Base-by-base conservation (phyloP, 495 filamentous ascomycete species). In the Aspergillus campestris region DNA sequence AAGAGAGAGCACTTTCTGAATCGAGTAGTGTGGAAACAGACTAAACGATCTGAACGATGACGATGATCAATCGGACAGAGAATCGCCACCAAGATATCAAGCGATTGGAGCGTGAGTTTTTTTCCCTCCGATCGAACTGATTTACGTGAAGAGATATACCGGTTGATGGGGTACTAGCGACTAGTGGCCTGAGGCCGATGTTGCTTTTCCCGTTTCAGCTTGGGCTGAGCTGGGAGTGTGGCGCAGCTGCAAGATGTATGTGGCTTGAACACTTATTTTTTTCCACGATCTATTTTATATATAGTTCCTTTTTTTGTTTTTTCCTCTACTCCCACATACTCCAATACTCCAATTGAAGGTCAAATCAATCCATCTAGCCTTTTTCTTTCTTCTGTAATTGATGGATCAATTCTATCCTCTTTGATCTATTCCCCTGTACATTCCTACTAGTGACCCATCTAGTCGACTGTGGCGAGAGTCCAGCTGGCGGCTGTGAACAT, bases 221-320 rank as follows among this genome's bases (percentile, higher is more conserved):
- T 28, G 31, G 42, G 42, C 42, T 51, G 44, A 38, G 34, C 32
- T 45, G 43, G 27, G 34, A 24, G 14, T 48, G 50, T 52, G 50
- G 50, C 45, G 40, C 31, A 41, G 45, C 45, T 48, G 45, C 24
- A 14, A 33, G 1, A 29, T 30, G 38, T 24, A 29, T 30, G 38
- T 31, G 38, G 40, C 14, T 27, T 43, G n/a, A 6, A 7, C 30
- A 15, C 15, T 31, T 30, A 3, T 13, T 34, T 24, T 29, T 24
- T 44, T 34, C n/a, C 14, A 11, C 34, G 40, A 13, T 11, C 13
- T 18, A 31, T 31, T 27, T 47, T 33, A 12, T 39, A 30, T 39
- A 40, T 47, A 39, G 39, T 13, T 31, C 24, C 14, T 40, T 41
- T 27, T 34, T 47, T 39, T 35, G 31, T 31, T 29, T 40, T 31